phyloP scores from a whole-genome alignment of 164 flowering plant genomes.

The Euptelea pleiosperma region DNA sequence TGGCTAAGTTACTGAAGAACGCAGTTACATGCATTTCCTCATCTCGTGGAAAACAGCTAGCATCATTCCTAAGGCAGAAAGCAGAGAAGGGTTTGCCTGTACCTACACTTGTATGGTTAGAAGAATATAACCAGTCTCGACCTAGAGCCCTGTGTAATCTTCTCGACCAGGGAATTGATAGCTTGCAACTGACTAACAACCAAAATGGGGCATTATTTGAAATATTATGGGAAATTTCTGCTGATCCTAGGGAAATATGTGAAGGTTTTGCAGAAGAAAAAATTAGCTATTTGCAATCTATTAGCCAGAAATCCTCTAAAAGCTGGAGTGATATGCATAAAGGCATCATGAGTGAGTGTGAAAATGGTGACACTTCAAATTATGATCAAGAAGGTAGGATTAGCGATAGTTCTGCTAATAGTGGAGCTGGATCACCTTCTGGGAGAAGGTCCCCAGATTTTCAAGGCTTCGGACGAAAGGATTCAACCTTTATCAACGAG shows the following conservation, averaged over 20 bases:
- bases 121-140: slow-evolving; percentile 28
- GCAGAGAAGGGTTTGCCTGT: slow-evolving; percentile 32
- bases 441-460: slow-evolving; percentile 33
- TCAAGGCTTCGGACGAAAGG: slow-evolving; percentile 37
- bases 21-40: slow-evolving; percentile 42
- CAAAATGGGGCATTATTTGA: slow-evolving; percentile 29
- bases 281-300: slow-evolving; percentile 25
- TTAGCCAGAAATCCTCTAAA: slow-evolving; percentile 32
- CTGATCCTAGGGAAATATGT: slow-evolving; percentile 38
- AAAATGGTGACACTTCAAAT: slow-evolving; percentile 25
- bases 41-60: slow-evolving; percentile 51
- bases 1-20: slow-evolving; percentile 37
- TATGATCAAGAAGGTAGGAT: slow-evolving; percentile 28
- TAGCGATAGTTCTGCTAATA: slow-evolving; percentile 26
- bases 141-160: slow-evolving; percentile 15
- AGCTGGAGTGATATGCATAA: slow-evolving; percentile 57
- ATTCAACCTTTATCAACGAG: slow-evolving; percentile 25
- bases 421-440: slow-evolving; percentile 31
- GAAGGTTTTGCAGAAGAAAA: slow-evolving; percentile 45
- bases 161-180: slow-evolving; percentile 19
- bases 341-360: slow-evolving; percentile 25
- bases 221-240: slow-evolving; percentile 48
- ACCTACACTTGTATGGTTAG: slow-evolving; percentile 44
- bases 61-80: slow-evolving; percentile 42
- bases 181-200: slow-evolving; percentile 19